These are phyloP conservation scores for Cenchrus americanus DNA, from an alignment of 176 grass and related monocot genomes.

Conservation along the genomic window DNA sequence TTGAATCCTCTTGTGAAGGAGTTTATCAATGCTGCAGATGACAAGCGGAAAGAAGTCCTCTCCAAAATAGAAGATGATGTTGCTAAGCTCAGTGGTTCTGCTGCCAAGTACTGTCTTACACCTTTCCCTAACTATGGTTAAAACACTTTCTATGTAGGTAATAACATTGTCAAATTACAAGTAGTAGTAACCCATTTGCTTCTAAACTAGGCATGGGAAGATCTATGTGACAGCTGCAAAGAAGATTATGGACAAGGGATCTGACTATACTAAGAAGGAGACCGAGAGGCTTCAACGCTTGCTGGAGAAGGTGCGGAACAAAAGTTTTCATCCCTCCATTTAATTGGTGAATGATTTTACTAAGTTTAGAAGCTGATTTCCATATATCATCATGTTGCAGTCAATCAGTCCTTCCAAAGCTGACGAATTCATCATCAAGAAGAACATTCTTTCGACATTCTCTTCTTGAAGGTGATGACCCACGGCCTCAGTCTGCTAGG, in stretches of 20 bases:
- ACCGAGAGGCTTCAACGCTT: slow-evolving; percentile 83
- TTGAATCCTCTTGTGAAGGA: slow-evolving; percentile 88
- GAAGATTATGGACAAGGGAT: slow-evolving; percentile 72
- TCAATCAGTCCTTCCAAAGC: slow-evolving; percentile 83
- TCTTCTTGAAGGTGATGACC: slow-evolving; percentile 55
- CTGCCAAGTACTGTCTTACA: slow-evolving; percentile 65
- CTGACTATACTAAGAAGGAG: slow-evolving; percentile 84
- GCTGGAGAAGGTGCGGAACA: slow-evolving; percentile 70
- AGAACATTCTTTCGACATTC: slow-evolving; percentile 88
- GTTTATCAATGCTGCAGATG: slow-evolving; percentile 60
- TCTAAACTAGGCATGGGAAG: slow-evolving; percentile 73
- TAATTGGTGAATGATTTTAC: slow-evolving; percentile 15
- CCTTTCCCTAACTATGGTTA: slow-evolving; percentile 8
- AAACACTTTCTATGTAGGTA: background rate
- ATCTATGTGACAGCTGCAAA: slow-evolving; percentile 81
- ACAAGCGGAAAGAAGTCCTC: slow-evolving; percentile 72
- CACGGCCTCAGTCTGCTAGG: background rate
- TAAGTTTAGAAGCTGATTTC: slow-evolving; percentile 25
- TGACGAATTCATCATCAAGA: slow-evolving; percentile 93
- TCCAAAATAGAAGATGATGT: slow-evolving; percentile 84
- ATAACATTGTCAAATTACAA: background rate
- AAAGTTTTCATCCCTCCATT: background rate
- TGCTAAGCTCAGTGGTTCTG: slow-evolving; percentile 84
- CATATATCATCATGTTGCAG: slow-evolving; percentile 46
- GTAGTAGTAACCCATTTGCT: background rate